Percentiles rank a stretch among this genome's conserved stretches.
Evolutionary conservation across 176 grass and related monocot species (phyloP).

Genomic region (Avena sativa): DNA sequence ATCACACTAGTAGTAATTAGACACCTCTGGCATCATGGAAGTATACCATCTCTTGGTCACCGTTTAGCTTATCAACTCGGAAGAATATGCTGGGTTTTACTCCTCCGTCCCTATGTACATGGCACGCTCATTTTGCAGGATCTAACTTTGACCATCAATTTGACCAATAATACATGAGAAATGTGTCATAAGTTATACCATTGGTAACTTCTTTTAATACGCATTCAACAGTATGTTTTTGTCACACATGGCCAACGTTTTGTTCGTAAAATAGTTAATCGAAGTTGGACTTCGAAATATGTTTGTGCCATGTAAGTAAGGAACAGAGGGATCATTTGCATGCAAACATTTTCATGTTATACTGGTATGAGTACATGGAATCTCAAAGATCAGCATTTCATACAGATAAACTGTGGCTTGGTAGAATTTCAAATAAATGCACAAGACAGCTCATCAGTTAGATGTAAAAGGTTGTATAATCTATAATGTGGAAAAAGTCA

Average conservation of each 20-base stretch:
- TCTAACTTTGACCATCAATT: background rate
- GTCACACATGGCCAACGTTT: background rate
- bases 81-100: background rate
- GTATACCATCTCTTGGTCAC: background rate
- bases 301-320: background rate
- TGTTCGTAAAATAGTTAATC: background rate
- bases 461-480: conserved; percentile 21
- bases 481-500: conserved; percentile 23
- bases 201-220: background rate
- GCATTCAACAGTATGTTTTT: background rate
- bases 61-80: background rate
- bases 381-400: background rate
- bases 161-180: conserved; percentile 1
- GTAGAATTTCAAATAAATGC: conserved; percentile 6
- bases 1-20: background rate
- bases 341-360: conserved; percentile 9
- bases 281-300: background rate
- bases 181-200: background rate
- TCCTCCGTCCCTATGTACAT: background rate
- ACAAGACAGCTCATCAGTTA: background rate
- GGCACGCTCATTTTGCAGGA: background rate
- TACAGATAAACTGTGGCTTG: background rate
- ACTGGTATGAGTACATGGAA: background rate
- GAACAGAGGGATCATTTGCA: background rate
- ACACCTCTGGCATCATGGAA: background rate